Evolutionary conservation across 2,329 filamentous ascomycete species (phyloP).

Genomic region (Chaetothyriales sp.): DNA sequence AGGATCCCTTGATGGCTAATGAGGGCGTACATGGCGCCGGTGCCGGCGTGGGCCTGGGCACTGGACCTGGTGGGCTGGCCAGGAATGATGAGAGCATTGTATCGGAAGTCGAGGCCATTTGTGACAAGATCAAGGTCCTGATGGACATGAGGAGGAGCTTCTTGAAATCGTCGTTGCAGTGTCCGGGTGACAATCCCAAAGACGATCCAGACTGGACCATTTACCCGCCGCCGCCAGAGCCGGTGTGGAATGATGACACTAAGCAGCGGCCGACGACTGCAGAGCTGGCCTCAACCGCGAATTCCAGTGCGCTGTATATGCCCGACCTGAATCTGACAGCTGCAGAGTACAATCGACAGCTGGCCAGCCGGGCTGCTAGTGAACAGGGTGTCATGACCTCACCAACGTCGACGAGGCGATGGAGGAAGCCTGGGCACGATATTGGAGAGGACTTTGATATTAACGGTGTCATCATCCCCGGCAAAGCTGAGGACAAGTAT

Average conservation of each 20-base stretch:
- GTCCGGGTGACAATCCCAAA: conserved; percentile 71
- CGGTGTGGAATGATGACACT: conserved; percentile 50
- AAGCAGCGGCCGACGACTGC: conserved; percentile 27
- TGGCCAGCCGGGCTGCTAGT: background rate
- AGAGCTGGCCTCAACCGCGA: conserved; percentile 20
- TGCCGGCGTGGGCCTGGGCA: conserved; percentile 47
- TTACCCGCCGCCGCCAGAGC: conserved; percentile 82
- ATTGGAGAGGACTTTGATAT: conserved; percentile 89
- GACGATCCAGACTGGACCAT: conserved; percentile 73
- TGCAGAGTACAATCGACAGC: background rate
- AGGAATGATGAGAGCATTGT: conserved; percentile 68
- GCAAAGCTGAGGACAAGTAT: conserved; percentile 58
- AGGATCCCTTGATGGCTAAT: conserved; percentile 37
- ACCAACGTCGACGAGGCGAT: conserved; percentile 41
- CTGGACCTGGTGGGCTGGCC: conserved; percentile 50
- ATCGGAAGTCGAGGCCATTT: conserved; percentile 71
- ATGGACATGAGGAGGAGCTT: conserved; percentile 80
- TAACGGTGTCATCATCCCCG: conserved; percentile 53
- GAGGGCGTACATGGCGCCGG: conserved; percentile 46
- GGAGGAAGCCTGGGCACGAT: conserved; percentile 72
- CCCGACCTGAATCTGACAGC: background rate
- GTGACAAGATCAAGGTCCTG: conserved; percentile 80
- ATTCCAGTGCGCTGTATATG: background rate
- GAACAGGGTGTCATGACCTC: conserved; percentile 4
- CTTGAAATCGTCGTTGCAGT: conserved; percentile 70